Evolutionary conservation across 352 stramenopile species (phyloP).

Genomic region (Phytopythium sindhum): DNA sequence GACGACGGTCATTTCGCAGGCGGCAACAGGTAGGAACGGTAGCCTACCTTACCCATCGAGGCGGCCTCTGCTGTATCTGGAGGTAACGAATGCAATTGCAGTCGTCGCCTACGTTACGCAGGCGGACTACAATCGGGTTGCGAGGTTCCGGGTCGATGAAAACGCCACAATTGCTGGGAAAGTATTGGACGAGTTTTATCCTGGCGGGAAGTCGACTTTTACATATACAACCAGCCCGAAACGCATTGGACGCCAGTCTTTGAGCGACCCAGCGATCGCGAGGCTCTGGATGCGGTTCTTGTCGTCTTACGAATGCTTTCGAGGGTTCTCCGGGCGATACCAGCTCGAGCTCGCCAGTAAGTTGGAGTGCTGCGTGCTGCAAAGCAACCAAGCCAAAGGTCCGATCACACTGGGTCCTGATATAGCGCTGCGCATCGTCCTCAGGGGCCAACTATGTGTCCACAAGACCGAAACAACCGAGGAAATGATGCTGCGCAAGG

Average conservation of each 20-base stretch:
- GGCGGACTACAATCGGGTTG: constrained; percentile 30
- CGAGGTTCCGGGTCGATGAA: constrained; percentile 34
- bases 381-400: background rate
- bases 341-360: constrained; percentile 27
- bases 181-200: background rate
- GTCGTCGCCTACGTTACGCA: constrained; percentile 36
- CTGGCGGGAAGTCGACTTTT: background rate
- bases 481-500: constrained; percentile 9
- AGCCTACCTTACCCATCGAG: background rate
- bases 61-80: background rate
- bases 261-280: background rate
- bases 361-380: constrained; percentile 14
- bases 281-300: constrained; percentile 33
- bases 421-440: constrained; percentile 27
- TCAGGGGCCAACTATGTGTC: constrained; percentile 38
- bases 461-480: constrained; percentile 18
- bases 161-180: background rate
- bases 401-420: constrained; percentile 2
- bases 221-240: background rate
- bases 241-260: background rate
- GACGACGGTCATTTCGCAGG: constrained; percentile 34
- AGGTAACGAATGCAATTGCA: background rate
- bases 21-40: constrained; percentile 28
- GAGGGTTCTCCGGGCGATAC: constrained; percentile 23
- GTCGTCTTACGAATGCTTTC: constrained; percentile 34